Conservation (phyloP, 371 early-diverging fungal genomes). For the Syncephalis fuscata region DNA sequence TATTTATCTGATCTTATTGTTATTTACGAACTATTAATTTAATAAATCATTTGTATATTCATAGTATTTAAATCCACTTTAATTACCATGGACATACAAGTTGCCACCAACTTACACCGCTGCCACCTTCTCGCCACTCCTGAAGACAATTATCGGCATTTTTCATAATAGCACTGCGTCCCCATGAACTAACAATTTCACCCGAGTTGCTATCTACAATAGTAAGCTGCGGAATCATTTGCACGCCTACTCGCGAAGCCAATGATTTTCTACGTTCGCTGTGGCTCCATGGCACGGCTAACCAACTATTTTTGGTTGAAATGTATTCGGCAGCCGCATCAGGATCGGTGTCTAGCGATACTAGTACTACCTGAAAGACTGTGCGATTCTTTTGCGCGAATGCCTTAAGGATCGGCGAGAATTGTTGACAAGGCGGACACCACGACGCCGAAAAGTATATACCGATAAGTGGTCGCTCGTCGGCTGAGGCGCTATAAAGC, state of each 20-base stretch:
- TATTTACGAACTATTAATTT: no score
- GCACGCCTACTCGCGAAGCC: not conserved
- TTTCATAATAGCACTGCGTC: constrained; percentile 1
- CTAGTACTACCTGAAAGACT: not conserved
- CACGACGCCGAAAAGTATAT: constrained; percentile 4
- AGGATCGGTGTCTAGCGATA: not conserved
- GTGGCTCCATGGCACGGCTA: not conserved
- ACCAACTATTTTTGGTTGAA: not conserved
- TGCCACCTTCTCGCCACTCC: constrained; percentile 2
- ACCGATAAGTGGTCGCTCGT: not conserved
- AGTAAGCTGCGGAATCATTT: not conserved
- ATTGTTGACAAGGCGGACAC: constrained; percentile 5
- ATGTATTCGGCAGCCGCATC: not conserved
- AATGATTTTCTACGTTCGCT: not conserved
- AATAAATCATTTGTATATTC: no score
- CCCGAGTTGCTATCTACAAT: not conserved
- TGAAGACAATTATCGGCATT: constrained; percentile 1
- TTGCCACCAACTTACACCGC: constrained; percentile 1
- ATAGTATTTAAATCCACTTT: no score
- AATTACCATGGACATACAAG: no score
- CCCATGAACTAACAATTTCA: constrained; percentile 4
- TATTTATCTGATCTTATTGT: no score
- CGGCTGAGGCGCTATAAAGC: no score
- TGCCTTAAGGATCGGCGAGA: not conserved
- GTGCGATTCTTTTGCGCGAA: not conserved